These are phyloP conservation scores for Metarhizium humberi DNA, from an alignment of 2,329 filamentous ascomycete genomes.

Conservation along the genomic window DNA sequence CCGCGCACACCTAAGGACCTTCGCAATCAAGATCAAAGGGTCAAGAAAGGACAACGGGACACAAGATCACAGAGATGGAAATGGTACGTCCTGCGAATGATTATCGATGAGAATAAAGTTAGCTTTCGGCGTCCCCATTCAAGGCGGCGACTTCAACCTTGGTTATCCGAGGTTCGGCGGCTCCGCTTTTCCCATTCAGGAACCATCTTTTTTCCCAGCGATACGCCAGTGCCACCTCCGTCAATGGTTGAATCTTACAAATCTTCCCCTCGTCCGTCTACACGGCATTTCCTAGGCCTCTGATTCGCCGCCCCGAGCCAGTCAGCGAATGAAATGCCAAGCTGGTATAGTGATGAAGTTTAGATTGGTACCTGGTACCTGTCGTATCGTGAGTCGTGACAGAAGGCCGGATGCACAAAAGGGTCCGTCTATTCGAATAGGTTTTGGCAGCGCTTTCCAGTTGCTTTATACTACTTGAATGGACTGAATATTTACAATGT, in stretches of 20 bases:
- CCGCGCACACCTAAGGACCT: background rate
- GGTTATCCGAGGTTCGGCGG: background rate
- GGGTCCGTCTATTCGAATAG: background rate
- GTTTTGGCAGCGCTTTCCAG: background rate
- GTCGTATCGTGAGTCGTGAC: background rate
- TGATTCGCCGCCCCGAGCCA: no score
- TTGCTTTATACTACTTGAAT: background rate
- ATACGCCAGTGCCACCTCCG: background rate
- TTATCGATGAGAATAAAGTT: background rate
- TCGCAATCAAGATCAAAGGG: background rate
- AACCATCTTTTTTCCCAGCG: background rate
- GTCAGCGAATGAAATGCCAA: no score
- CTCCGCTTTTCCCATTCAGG: conserved; percentile 1
- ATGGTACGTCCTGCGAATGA: background rate
- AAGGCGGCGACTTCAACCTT: background rate
- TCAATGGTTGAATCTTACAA: background rate
- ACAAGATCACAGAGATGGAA: no score
- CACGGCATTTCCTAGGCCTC: no score
- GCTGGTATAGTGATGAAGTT: no score
- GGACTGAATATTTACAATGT: background rate
- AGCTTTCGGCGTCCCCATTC: background rate
- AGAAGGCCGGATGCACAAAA: background rate
- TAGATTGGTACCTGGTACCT: background rate
- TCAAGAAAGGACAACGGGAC: background rate
- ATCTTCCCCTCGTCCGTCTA: no score